Percentiles rank a stretch among this genome's conserved stretches.
phyloP scores from a whole-genome alignment of 2,329 filamentous ascomycete genomes.

The Alternaria ventricosa region DNA sequence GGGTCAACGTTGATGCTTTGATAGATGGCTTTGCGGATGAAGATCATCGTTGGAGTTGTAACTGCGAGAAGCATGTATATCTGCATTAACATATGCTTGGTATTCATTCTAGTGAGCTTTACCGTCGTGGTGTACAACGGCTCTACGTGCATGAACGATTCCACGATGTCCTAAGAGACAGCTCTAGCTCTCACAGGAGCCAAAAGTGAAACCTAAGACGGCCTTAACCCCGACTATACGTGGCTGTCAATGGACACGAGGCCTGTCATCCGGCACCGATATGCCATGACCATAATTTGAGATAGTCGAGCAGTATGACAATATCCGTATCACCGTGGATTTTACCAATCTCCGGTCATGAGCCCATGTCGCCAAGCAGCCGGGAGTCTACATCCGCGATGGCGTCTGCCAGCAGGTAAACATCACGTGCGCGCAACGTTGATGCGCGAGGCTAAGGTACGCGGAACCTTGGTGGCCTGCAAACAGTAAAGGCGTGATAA shows the following conservation, averaged over 20 bases:
- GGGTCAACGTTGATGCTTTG: not conserved
- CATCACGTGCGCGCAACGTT: not conserved
- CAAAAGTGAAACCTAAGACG: not conserved
- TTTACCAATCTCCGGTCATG: not conserved
- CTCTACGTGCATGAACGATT: not conserved
- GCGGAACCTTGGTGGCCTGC: not conserved
- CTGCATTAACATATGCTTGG: not conserved
- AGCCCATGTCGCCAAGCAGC: not conserved
- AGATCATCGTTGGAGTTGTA: not conserved
- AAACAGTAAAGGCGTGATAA: not conserved
- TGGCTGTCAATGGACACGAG: not conserved
- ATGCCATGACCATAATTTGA: not conserved
- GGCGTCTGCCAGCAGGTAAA: not conserved
- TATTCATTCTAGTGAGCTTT: fast-evolving
- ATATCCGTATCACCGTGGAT: not conserved
- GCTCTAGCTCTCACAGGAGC: fast-evolving
- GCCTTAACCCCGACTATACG: not conserved
- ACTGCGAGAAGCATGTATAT: not conserved
- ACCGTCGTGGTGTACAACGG: not conserved
- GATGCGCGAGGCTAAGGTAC: not conserved
- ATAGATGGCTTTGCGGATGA: not conserved
- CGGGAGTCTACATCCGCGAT: not conserved
- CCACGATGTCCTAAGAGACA: fast-evolving
- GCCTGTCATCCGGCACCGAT: not conserved
- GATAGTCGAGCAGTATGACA: not conserved